These are phyloP conservation scores for Serpula lacrymans DNA, from an alignment of 768 basidiomycete genomes.

Conservation along the genomic window DNA sequence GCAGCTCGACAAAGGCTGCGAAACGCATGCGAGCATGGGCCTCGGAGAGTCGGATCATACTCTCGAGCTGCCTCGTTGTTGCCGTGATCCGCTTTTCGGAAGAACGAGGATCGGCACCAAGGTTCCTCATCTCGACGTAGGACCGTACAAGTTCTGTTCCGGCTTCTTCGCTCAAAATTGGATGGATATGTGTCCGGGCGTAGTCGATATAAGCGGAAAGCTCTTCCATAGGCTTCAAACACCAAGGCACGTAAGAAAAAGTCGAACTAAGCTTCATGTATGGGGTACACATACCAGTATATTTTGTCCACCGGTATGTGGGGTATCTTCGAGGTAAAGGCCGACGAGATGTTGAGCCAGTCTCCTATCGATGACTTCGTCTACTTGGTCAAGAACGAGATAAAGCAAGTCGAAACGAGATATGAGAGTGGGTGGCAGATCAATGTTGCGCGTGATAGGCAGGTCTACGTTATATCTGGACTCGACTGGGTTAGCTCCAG, in stretches of 20 bases:
- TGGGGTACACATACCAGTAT: constrained; percentile 59
- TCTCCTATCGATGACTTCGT: constrained; percentile 80
- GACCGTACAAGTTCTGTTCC: constrained; percentile 78
- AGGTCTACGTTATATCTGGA: constrained; percentile 91
- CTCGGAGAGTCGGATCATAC: constrained; percentile 94
- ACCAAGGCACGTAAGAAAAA: neutral
- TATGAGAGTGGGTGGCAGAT: constrained; percentile 95
- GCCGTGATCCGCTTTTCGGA: constrained; percentile 96
- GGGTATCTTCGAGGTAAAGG: constrained; percentile 89
- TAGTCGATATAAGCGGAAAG: constrained; percentile 95
- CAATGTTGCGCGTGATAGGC: constrained; percentile 94
- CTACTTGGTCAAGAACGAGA: constrained; percentile 91
- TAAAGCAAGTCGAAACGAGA: constrained; percentile 97
- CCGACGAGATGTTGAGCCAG: constrained; percentile 92
- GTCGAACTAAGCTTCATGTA: neutral
- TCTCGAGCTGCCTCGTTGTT: constrained; percentile 95
- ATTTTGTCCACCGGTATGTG: constrained; percentile 61
- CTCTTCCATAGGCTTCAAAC: constrained; percentile 74
- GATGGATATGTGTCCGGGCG: constrained; percentile 81
- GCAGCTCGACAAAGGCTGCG: constrained; percentile 77
- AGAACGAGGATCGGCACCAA: constrained; percentile 81
- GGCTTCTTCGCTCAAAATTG: constrained; percentile 82
- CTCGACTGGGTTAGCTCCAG: constrained; percentile 95
- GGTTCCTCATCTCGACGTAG: constrained; percentile 93
- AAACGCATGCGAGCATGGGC: constrained; percentile 97